Evolutionary conservation across 768 basidiomycete species (phyloP), one percentile per base, ranked within the genome.

Genomic region (Rhodotorula toruloides): DNA sequence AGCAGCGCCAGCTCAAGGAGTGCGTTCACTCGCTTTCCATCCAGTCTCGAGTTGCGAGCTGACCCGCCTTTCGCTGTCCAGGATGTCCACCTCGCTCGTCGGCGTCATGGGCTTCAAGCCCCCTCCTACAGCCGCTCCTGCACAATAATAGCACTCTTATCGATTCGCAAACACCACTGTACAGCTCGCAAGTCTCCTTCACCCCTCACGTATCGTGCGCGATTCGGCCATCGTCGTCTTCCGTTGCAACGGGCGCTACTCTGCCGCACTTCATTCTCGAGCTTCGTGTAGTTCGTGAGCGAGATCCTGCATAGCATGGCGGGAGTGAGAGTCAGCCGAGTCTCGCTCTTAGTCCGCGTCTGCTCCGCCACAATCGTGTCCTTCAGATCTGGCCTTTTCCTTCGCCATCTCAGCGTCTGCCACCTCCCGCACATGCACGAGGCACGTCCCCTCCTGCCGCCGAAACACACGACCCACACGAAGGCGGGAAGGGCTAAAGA

Each of bases 1-100:
- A 77, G 59, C 78, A 84, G 73, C 79, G 79, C 37, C 79, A 81
- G 78, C 50, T 65, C 43, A 66, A 67, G 53, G 72, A 73, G 71
- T 72, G 34, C 34, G 68, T 66, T 13, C 16, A 14, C 29, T 14
- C 22, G 10, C 9, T 22, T 27, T 40, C 7, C 22, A 37, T 40
- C 44, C 34, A 34, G 32, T 58, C 32, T 31, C 27, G 21, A 8
- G 17, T 17, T 0, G n/a, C 36, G 40, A 50, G 16, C 27, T 36
- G n/a, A 12, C 40, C 40, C 21, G 13, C 40, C 40, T 42, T 21
- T 11, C 21, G 40, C 40, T 42, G 40, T 21, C 21, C 40, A 71
- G 71, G 59, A 73, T 73, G 72, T 63, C 57, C 52, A 54, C 46
- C 36, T 59, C 55, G 17, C 34, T 73, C 31, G 25, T 66, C 22